Base-by-base conservation (phyloP, 768 basidiomycete genomes). In the Pisolithus orientalis region DNA sequence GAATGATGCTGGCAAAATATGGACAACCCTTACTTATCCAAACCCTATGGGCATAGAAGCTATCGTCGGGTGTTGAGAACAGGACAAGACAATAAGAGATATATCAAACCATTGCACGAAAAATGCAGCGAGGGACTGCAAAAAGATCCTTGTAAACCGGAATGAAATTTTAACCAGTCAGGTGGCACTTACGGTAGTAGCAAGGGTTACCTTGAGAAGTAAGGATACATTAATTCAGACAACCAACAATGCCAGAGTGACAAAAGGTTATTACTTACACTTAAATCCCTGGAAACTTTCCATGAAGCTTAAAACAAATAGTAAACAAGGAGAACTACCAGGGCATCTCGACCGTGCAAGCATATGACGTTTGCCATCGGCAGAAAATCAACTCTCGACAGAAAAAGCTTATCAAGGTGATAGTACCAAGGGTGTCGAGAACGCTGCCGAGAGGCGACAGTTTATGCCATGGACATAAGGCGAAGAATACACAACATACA, bases 41-140 rank as follows among this genome's bases (percentile, higher is more conserved):
- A 21, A 65, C 60, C 29, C 61, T 61, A 28, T 64, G 58, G 24
- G 52, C 49, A 28, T 65, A 65, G 28, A 64, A 64, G 47, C 63
- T 65, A 40, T 40, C 13, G 31, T 9, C 13, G 13, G 21, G 6
- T 0, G 1, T n/a, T 62, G 13, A 57, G 53, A 11, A 3, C 39
- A 37, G 3, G 4, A 1, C 25, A 21, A 37, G 29, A 42, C n/a
- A 7, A 9, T 29, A 4, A 32, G 9, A 3, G 38, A 31, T 24
- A 24, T 16, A 9, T 2, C 25, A 5, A 52, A 64, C 63, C 57
- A 31, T 39, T 65, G 59, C 6, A 64, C 63, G 24, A 53, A 39
- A 32, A 65, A 65, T 4, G 55, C 50, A 38, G 56, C 27, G 13
- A 45, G 52, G 32, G 45, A 54, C 63, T 65, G 44, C 32, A 32